Evolutionary conservation across 75 land plant species (phyloP), one percentile per base, ranked within the genome.

Genomic region (Cupressus sempervirens): DNA sequence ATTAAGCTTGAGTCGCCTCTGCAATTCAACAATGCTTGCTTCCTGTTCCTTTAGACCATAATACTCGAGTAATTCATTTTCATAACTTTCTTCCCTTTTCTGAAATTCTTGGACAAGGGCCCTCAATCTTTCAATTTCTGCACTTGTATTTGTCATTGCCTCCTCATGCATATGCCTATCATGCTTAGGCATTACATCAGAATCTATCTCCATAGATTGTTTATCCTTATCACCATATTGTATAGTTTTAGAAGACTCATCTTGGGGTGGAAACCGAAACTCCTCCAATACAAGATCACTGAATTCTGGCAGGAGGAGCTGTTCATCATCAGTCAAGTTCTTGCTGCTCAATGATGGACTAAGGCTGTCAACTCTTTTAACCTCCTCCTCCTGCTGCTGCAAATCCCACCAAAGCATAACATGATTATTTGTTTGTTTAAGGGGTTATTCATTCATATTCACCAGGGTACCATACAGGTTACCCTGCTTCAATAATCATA

Each of bases 21-120:
- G 91, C 12, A 98, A 88, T 88, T 92, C 96, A 82, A 86, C 83
- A 0, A 95, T 82, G 26, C 86, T 86, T 14, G 89, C 85, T 73
- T 96, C 93, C 80, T 94, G 97, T 86, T 96, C 99, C 86, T 92
- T 89, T 3, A 96, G 92, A 34, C 93, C 99, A 84, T 96, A 93
- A 80, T 91, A 96, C 83, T 95, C 95, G 0, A 95, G 92, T 81
- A 98, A 85, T 83, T 96, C 92, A 1, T 80, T 83, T 86, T 98
- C 93, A 72, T 96, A 88, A 79, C 62, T 87, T 88, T 88, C 87
- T 84, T 96, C 99, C 82, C 92, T 92, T 80, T 93, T 93, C 46
- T 84, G 84, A 38, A 98, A 95, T 7, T 85, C 88, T 79, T 62
- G 62, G 35, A 96, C 93, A 85, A 85, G 65, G 74, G 74, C 87